Conservation (phyloP, 202 grass and related monocot genomes). For the Alloteropsis angusta region DNA sequence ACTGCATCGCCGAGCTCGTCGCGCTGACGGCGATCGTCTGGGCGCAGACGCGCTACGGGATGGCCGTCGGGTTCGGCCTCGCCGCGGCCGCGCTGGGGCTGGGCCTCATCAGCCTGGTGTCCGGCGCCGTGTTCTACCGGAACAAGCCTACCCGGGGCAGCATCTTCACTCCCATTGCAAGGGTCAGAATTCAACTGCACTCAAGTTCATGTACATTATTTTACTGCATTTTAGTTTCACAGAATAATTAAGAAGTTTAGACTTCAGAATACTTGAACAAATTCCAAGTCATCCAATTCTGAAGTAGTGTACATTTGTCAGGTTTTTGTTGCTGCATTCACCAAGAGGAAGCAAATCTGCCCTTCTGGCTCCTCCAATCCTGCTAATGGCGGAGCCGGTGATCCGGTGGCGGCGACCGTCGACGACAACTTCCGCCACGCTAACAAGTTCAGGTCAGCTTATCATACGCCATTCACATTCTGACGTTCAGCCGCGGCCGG, state of each 20-base stretch:
- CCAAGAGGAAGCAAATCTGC: conserved; percentile 10
- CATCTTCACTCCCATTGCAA: background rate
- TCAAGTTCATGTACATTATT: background rate
- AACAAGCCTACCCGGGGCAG: background rate
- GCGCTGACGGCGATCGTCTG: background rate
- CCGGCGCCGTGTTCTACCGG: background rate
- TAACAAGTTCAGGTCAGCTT: background rate
- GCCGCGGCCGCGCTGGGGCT: background rate
- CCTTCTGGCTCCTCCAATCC: background rate
- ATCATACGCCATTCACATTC: background rate
- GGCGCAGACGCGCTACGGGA: background rate
- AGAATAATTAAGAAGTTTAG: background rate
- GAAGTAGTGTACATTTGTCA: background rate
- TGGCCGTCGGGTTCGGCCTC: background rate
- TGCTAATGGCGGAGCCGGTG: background rate
- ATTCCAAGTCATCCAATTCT: background rate
- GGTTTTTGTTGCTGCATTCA: conserved; percentile 4
- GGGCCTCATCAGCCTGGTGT: background rate
- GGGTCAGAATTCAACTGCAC: background rate
- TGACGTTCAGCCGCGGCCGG: too few relatives aligned
- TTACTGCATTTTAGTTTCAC: background rate
- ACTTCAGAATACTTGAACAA: background rate
- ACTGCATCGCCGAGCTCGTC: background rate
- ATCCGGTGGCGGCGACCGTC: background rate
- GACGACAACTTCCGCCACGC: background rate